Conservation (phyloP, 2,329 filamentous ascomycete species). For the Penicillium sp. region DNA sequence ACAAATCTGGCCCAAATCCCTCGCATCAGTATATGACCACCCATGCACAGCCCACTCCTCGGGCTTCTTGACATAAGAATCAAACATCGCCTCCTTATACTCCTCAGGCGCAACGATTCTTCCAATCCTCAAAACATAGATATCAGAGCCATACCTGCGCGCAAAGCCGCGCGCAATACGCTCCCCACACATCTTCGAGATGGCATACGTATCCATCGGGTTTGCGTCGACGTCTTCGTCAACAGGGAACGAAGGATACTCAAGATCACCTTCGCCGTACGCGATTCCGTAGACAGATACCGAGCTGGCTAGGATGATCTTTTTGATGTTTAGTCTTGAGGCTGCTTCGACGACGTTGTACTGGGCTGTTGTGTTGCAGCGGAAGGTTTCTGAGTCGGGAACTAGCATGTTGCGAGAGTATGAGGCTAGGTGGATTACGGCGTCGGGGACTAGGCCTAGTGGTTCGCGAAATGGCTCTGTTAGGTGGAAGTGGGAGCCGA, state of each 20-base stretch:
- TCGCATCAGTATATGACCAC: constrained; percentile 64
- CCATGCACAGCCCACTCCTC: constrained; percentile 57
- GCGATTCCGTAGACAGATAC: constrained; percentile 64
- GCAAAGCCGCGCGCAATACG: constrained; percentile 59
- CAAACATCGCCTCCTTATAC: constrained; percentile 55
- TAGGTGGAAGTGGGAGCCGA: constrained; percentile 59
- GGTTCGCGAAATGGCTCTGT: constrained; percentile 36
- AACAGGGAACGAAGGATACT: constrained; percentile 60
- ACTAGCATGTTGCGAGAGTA: constrained; percentile 63
- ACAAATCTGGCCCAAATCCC: constrained; percentile 64
- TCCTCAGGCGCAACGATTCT: constrained; percentile 64
- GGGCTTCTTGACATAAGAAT: constrained; percentile 52
- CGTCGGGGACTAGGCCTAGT: constrained; percentile 53
- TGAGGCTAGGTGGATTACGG: constrained; percentile 63
- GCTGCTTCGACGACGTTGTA: constrained; percentile 67
- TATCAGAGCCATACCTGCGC: constrained; percentile 56
- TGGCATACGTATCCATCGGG: constrained; percentile 63
- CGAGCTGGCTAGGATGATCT: constrained; percentile 61
- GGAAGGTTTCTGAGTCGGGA: constrained; percentile 61
- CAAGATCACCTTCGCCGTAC: constrained; percentile 59
- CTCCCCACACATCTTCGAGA: constrained; percentile 62
- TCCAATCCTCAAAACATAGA: constrained; percentile 63
- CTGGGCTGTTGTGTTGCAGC: constrained; percentile 55
- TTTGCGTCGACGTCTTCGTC: constrained; percentile 61
- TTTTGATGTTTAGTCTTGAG: constrained; percentile 61